phyloP scores from a whole-genome alignment of 371 early-diverging fungal genomes.

The Mucor irregularis region DNA sequence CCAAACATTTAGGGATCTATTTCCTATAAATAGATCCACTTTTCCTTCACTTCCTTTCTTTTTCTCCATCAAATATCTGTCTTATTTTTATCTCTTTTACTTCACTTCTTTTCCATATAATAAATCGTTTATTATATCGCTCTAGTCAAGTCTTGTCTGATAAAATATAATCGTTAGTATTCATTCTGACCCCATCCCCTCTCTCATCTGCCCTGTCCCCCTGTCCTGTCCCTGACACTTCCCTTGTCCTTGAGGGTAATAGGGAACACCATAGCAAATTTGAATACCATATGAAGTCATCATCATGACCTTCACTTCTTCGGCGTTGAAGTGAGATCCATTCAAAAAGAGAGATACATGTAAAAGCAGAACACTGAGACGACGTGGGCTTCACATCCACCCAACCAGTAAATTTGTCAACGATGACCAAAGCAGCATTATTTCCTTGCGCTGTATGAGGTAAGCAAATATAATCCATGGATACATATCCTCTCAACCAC shows the following conservation, averaged over 20 bases:
- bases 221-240: no score
- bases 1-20: no score
- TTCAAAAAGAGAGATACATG: neutral
- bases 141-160: no score
- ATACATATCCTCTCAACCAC: neutral
- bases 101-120: no score
- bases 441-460: neutral
- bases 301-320: neutral
- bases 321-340: neutral
- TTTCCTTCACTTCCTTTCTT: no score
- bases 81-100: no score
- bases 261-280: neutral
- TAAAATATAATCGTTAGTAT: no score
- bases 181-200: no score
- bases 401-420: constrained; percentile 2
- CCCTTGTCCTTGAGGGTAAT: neutral
- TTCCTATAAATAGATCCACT: no score
- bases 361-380: neutral
- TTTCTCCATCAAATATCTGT: no score
- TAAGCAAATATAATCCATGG: neutral
- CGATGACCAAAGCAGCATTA: neutral
- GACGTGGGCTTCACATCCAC: neutral
- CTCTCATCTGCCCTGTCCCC: no score
- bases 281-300: neutral
- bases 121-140: no score